Conservation (phyloP, 1,284 basidiomycete species). For the Trichosporon sp. region DNA sequence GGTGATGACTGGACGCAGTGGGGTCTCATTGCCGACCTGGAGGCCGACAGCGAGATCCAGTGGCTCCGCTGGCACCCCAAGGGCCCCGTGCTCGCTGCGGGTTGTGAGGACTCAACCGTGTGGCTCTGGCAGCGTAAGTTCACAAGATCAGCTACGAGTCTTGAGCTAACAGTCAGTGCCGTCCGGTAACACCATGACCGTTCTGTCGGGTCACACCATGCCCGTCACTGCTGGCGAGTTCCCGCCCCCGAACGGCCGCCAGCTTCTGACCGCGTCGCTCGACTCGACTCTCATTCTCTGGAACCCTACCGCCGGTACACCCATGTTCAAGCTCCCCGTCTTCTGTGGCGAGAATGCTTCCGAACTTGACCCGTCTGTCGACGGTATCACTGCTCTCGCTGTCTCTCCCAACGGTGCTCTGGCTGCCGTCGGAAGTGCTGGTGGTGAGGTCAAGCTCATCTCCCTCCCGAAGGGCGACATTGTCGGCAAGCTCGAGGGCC, state of each 20-base stretch:
- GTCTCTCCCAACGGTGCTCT: slow-evolving; percentile 82
- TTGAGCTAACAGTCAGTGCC: slow-evolving; percentile 67
- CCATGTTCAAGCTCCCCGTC: slow-evolving; percentile 64
- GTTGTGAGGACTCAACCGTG: slow-evolving; percentile 90
- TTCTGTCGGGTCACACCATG: slow-evolving; percentile 87
- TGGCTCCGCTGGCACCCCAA: slow-evolving; percentile 97
- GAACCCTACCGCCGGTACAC: slow-evolving; percentile 73
- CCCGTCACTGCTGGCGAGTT: slow-evolving; percentile 86
- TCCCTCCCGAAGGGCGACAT: slow-evolving; percentile 84
- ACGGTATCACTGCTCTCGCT: slow-evolving; percentile 80
- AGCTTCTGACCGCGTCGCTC: slow-evolving; percentile 81
- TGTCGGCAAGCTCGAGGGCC: slow-evolving; percentile 76
- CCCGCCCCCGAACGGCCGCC: slow-evolving; percentile 69
- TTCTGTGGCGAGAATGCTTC: slow-evolving; percentile 64
- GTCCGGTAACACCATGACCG: slow-evolving; percentile 90
- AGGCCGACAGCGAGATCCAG: slow-evolving; percentile 94
- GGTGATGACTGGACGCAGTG: slow-evolving; percentile 74
- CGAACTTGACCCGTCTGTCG: slow-evolving; percentile 59
- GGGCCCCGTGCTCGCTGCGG: slow-evolving; percentile 83
- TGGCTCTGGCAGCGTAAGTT: slow-evolving; percentile 92
- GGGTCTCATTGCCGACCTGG: slow-evolving; percentile 89
- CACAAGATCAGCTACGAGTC: too few species aligned
- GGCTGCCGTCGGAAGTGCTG: slow-evolving; percentile 82
- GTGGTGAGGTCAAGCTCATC: slow-evolving; percentile 80
- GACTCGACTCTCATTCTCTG: slow-evolving; percentile 85